Percentiles rank a stretch among this genome's conserved stretches.
phyloP scores from a whole-genome alignment of 768 basidiomycete species.

The Psilocybe cyanescens region DNA sequence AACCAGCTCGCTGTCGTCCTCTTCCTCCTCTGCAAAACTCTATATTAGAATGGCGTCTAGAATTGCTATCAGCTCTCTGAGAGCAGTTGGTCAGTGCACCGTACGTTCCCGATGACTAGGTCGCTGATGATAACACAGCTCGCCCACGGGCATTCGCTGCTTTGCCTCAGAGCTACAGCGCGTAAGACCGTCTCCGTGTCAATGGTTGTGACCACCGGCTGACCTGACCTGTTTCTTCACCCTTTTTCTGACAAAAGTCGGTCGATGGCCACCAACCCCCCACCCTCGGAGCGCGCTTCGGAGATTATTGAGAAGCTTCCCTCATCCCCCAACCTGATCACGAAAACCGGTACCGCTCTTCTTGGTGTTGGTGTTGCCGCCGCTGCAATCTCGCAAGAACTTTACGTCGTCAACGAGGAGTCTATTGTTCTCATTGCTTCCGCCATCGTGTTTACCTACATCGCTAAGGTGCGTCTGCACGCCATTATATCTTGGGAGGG shows the following conservation, averaged over 20 bases:
- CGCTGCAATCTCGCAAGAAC: slow-evolving; percentile 93
- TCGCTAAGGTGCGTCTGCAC: slow-evolving; percentile 67
- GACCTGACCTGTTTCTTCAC: slow-evolving; percentile 13
- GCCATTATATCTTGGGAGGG: background rate
- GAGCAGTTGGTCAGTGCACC: slow-evolving; percentile 54
- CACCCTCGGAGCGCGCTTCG: slow-evolving; percentile 84
- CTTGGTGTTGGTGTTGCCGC: slow-evolving; percentile 89
- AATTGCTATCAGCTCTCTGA: slow-evolving; percentile 68
- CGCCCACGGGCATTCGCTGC: slow-evolving; percentile 58
- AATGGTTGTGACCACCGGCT: slow-evolving; percentile 6
- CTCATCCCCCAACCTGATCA: slow-evolving; percentile 84
- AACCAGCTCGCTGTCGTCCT: slow-evolving; percentile 32
- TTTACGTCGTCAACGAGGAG: slow-evolving; percentile 98
- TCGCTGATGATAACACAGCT: slow-evolving; percentile 36
- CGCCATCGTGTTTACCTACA: slow-evolving; percentile 78
- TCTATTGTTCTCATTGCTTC: slow-evolving; percentile 86
- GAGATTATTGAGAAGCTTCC: slow-evolving; percentile 89
- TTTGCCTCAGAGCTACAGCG: slow-evolving; percentile 47
- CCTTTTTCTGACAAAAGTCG: slow-evolving; percentile 52
- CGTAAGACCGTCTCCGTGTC: slow-evolving; percentile 38
- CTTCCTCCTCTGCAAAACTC: slow-evolving; percentile 30
- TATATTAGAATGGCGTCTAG: slow-evolving; percentile 63
- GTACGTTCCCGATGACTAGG: background rate
- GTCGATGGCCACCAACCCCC: slow-evolving; percentile 66
- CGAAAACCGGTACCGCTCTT: slow-evolving; percentile 93